Conservation (phyloP, 2,329 filamentous ascomycete genomes). For the Fusarium bulbicola region DNA sequence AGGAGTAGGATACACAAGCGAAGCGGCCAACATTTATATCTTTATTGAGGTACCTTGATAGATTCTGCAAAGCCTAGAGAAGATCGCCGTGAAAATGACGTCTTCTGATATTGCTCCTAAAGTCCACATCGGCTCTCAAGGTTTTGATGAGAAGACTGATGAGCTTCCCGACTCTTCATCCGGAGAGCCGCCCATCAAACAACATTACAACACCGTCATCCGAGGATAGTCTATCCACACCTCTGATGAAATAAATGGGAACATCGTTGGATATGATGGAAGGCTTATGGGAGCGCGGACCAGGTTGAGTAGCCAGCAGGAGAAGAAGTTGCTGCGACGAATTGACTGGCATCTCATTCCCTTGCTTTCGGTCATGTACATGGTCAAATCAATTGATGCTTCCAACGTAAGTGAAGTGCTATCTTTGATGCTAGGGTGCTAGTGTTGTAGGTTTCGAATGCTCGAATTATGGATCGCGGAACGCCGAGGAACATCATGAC, state of each 20-base stretch:
- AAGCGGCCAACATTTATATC: neutral
- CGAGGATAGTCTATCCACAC: neutral
- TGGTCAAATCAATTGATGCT: neutral
- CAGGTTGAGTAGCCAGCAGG: neutral
- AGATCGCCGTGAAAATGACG: neutral
- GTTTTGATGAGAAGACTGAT: neutral
- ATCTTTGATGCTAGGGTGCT: rapidly evolving
- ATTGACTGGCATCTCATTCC: neutral
- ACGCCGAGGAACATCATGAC: neutral
- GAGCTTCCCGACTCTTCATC: neutral
- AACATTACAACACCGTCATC: neutral
- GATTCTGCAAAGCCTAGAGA: rapidly evolving
- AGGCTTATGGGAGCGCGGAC: neutral
- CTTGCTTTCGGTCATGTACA: neutral
- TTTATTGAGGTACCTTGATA: rapidly evolving
- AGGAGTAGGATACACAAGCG: neutral
- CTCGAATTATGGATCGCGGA: neutral
- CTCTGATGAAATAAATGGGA: rapidly evolving
- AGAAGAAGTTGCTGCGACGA: neutral
- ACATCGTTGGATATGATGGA: neutral
- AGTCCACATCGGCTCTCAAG: neutral
- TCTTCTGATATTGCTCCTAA: neutral
- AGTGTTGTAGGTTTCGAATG: neutral
- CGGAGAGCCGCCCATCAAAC: rapidly evolving
- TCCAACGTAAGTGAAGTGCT: rapidly evolving